Evolutionary conservation across 306 rosid species (phyloP).

Genomic region (Parietaria judaica): DNA sequence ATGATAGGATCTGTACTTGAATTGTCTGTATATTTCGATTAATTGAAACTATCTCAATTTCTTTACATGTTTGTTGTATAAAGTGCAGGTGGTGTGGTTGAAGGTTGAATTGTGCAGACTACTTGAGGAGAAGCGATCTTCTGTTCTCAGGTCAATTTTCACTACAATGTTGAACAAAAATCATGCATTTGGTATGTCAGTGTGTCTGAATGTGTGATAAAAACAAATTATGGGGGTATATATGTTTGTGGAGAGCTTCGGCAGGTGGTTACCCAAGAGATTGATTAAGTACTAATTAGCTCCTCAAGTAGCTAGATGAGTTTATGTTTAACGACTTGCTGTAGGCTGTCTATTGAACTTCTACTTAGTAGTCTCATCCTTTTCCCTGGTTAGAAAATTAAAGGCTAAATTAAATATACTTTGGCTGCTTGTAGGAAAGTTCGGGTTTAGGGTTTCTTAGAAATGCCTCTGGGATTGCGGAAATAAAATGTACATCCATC

Average conservation of each 20-base stretch:
- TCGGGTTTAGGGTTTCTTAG: background rate
- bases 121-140: constrained; percentile 89
- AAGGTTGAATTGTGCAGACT: constrained; percentile 78
- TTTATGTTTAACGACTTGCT: background rate
- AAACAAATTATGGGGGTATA: background rate
- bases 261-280: too few relatives aligned
- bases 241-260: background rate
- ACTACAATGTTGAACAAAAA: constrained; percentile 4
- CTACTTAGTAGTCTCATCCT: background rate
- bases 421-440: background rate
- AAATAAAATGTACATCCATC: background rate
- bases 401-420: background rate
- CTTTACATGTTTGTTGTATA: background rate
- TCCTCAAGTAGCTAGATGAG: background rate
- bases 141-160: constrained; percentile 64
- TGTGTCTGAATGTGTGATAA: background rate
- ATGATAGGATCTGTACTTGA: background rate
- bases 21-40: background rate
- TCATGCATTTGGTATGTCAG: background rate
- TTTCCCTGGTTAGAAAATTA: background rate
- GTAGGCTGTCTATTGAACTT: background rate
- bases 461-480: constrained; percentile 1
- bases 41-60: too few relatives aligned
- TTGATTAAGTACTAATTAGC: too few relatives aligned
- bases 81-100: constrained; percentile 75